Conservation (phyloP, 495 filamentous ascomycete genomes). For the Penicillium taxi region DNA sequence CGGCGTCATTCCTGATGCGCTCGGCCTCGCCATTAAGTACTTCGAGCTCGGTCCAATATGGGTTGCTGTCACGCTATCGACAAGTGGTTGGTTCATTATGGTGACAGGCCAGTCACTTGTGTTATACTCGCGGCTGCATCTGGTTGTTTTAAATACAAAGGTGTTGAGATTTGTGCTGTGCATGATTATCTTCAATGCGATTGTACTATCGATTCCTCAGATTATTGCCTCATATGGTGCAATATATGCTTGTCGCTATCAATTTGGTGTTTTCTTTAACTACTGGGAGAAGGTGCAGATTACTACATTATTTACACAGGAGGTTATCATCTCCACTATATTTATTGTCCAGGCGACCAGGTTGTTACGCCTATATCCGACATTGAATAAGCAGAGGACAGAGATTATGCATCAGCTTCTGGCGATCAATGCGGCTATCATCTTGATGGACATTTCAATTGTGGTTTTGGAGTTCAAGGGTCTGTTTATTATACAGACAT, state of each 20-base stretch:
- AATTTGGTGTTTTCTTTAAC: constrained; percentile 27
- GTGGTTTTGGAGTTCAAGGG: constrained; percentile 26
- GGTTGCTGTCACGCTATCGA: constrained; percentile 26
- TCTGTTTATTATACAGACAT: constrained; percentile 31
- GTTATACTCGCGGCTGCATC: constrained; percentile 51
- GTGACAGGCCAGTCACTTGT: constrained; percentile 53
- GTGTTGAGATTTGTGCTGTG: constrained; percentile 33
- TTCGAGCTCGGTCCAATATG: constrained; percentile 30
- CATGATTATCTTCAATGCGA: constrained; percentile 46
- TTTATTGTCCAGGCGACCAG: constrained; percentile 33
- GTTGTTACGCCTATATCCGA: constrained; percentile 24
- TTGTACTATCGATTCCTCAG: constrained; percentile 39
- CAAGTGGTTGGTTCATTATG: constrained; percentile 47
- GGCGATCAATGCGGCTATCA: constrained; percentile 29
- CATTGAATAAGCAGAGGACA: constrained; percentile 14
- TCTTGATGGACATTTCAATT: constrained; percentile 29
- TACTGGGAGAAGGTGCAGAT: constrained; percentile 33
- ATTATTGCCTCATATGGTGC: constrained; percentile 39
- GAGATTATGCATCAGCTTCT: constrained; percentile 36
- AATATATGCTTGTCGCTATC: constrained; percentile 6
- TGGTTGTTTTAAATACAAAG: constrained; percentile 35
- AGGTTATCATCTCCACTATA: constrained; percentile 34
- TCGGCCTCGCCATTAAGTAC: constrained; percentile 48
- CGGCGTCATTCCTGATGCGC: constrained; percentile 41
- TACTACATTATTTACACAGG: constrained; percentile 35